Conservation (phyloP, 257 asterid species). For the Knoxia roxburghii region DNA sequence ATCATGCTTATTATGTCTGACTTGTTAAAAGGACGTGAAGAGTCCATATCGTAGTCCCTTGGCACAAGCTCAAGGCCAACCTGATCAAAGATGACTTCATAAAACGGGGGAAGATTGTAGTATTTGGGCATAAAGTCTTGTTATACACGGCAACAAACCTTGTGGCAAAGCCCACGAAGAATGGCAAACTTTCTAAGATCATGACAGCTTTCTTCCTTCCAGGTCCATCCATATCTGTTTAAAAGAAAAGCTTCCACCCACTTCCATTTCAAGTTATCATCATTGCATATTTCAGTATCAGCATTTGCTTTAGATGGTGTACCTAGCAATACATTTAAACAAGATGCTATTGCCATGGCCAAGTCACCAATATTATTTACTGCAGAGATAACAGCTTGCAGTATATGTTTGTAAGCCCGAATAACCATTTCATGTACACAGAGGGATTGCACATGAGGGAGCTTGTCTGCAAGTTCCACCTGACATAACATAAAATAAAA, state of each 20-base stretch:
- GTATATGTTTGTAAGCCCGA: conserved; percentile 72
- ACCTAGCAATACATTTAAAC: conserved; percentile 65
- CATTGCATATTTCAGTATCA: conserved; percentile 32
- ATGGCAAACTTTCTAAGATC: conserved; percentile 60
- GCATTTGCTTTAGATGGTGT: conserved; percentile 36
- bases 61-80: conserved; percentile 80
- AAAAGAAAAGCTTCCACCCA: conserved; percentile 60
- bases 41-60: conserved; percentile 71
- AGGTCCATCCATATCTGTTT: conserved; percentile 57
- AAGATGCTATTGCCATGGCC: conserved; percentile 58
- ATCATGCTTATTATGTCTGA: conserved; percentile 68
- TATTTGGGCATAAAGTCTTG: conserved; percentile 1
- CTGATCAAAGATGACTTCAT: conserved; percentile 28
- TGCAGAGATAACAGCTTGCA: conserved; percentile 63
- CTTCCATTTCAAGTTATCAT: conserved; percentile 55
- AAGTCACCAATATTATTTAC: conserved; percentile 46
- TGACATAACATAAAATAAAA: conserved; percentile 23
- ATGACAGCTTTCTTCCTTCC: conserved; percentile 43
- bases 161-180: conserved; percentile 83
- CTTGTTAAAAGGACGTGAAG: conserved; percentile 60
- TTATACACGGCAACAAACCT: conserved; percentile 32
- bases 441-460: conserved; percentile 79
- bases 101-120: conserved; percentile 6
- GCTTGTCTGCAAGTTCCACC: conserved; percentile 84
- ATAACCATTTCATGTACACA: conserved; percentile 81